Conservation (phyloP, 768 basidiomycete genomes). For the Phylloporus sp. region DNA sequence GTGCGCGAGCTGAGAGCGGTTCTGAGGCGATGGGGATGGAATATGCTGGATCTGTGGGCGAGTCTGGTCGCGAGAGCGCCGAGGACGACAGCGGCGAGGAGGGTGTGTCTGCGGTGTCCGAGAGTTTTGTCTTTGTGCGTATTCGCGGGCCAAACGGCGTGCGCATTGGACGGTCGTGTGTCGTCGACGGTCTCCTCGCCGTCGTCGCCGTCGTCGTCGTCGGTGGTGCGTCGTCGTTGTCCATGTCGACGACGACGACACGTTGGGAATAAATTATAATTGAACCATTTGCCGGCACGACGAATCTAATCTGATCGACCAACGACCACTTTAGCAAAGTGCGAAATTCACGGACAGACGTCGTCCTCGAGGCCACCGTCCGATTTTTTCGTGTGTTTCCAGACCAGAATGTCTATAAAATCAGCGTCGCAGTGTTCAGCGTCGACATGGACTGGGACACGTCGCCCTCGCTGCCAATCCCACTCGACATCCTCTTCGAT, state of each 20-base stretch:
- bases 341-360: conserved; percentile 20
- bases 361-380: conserved; percentile 3
- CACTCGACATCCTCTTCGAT: conserved; percentile 46
- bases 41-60: not conserved
- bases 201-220: not conserved
- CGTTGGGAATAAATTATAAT: not conserved
- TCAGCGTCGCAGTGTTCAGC: not conserved
- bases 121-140: conserved; percentile 13
- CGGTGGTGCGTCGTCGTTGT: conserved; percentile 9
- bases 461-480: conserved; percentile 12
- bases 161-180: conserved; percentile 23
- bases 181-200: conserved; percentile 6
- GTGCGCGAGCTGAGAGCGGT: not conserved
- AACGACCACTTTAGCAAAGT: not conserved
- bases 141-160: conserved; percentile 21
- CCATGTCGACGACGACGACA: conserved; percentile 14
- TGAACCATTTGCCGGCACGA: not conserved
- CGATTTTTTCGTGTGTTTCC: conserved; percentile 21
- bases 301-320: conserved; percentile 22
- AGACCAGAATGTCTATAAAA: not conserved
- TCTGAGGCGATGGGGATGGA: not conserved
- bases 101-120: conserved; percentile 10
- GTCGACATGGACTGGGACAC: conserved; percentile 12
- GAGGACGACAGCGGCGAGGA: not conserved
- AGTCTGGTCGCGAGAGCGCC: not conserved